Percentiles rank a stretch among this genome's conserved stretches.
phyloP scores from a whole-genome alignment of 2,329 filamentous ascomycete genomes.

The Aspergillus chevalieri region DNA sequence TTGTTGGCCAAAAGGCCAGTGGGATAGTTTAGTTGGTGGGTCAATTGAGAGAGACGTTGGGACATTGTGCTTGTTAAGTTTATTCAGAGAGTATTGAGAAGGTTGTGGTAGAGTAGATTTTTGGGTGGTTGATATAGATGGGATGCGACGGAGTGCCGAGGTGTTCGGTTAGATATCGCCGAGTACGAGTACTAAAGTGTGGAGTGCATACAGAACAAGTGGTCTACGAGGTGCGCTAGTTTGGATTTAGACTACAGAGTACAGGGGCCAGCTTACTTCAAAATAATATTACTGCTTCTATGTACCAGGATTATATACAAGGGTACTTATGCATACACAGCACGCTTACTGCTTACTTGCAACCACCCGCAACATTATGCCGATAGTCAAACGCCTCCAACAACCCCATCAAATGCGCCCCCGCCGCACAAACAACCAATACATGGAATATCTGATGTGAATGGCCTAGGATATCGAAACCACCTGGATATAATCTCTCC shows the following conservation, averaged over 20 bases:
- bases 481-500: conserved; percentile 69
- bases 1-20: conserved; percentile 72
- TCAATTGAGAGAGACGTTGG: conserved; percentile 62
- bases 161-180: neutral
- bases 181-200: conserved; percentile 6
- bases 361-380: conserved; percentile 57
- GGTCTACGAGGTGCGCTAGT: too few species aligned
- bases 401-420: conserved; percentile 74
- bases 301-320: neutral
- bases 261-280: too few species aligned
- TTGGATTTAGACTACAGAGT: too few species aligned
- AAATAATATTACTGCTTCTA: too few species aligned
- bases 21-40: conserved; percentile 74
- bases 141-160: neutral
- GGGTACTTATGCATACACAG: neutral
- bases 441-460: conserved; percentile 97
- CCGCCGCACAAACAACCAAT: conserved; percentile 75
- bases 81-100: neutral
- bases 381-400: conserved; percentile 80
- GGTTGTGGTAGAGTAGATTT: conserved; percentile 1
- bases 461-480: conserved; percentile 84
- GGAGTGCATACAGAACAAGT: conserved; percentile 6
- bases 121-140: neutral
- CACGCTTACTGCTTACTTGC: conserved; percentile 22
- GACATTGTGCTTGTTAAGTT: conserved; percentile 28